These are phyloP conservation scores for Ascoidea tarda DNA, from an alignment of 805 yeast genomes.

Conservation along the genomic window DNA sequence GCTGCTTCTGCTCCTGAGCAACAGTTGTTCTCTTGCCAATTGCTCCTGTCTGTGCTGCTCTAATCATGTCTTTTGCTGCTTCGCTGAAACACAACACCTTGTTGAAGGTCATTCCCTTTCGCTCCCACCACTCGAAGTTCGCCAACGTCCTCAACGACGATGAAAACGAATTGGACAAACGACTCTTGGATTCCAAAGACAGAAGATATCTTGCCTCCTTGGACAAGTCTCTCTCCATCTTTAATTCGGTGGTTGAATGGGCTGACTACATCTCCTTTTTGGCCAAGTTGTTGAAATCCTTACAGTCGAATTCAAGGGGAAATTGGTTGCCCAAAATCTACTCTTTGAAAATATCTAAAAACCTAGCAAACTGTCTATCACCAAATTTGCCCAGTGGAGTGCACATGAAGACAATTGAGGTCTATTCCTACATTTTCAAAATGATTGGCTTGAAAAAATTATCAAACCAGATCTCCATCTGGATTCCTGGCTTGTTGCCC, in stretches of 20 bases:
- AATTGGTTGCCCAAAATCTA: slow-evolving; percentile 46
- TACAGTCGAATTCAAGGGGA: slow-evolving; percentile 26
- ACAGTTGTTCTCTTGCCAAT: no score
- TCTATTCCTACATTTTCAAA: slow-evolving; percentile 58
- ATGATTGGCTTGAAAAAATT: slow-evolving; percentile 42
- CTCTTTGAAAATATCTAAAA: slow-evolving; percentile 49
- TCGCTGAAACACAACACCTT: no score
- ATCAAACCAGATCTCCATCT: slow-evolving; percentile 42
- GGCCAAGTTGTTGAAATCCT: slow-evolving; percentile 61
- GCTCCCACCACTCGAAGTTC: not conserved
- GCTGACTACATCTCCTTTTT: slow-evolving; percentile 92
- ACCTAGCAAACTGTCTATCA: slow-evolving; percentile 67
- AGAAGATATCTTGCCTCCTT: slow-evolving; percentile 54
- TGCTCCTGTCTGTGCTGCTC: no score
- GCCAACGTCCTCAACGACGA: not conserved
- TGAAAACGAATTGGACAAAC: not conserved
- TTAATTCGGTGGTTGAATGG: slow-evolving; percentile 89
- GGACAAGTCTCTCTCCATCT: slow-evolving; percentile 57
- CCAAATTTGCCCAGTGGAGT: slow-evolving; percentile 89
- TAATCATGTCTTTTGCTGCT: no score
- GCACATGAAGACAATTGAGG: slow-evolving; percentile 73
- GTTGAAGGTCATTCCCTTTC: not conserved
- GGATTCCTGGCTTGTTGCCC: slow-evolving; percentile 93
- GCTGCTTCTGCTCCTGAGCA: no score
- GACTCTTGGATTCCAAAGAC: slow-evolving; percentile 37